Evolutionary conservation across 2,329 filamentous ascomycete genomes (phyloP).

Genomic region (Pseudohalonectria lignicola): DNA sequence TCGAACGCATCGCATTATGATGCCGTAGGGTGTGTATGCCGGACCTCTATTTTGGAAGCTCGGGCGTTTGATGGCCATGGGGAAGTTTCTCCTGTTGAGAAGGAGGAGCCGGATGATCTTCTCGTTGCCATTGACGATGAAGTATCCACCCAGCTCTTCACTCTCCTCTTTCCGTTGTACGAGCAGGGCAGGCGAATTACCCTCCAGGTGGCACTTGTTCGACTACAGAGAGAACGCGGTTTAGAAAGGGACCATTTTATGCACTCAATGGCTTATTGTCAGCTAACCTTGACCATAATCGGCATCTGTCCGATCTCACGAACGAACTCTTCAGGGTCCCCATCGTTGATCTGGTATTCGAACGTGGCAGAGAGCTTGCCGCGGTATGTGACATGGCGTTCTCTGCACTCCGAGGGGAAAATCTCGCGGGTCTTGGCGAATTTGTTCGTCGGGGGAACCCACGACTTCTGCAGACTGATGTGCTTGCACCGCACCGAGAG

Average conservation of each 20-base stretch:
- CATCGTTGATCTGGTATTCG: constrained; percentile 79
- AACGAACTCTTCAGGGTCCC: constrained; percentile 69
- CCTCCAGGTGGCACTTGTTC: constrained; percentile 82
- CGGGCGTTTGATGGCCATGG: constrained; percentile 83
- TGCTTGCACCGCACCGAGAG: constrained; percentile 71
- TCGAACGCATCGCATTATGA: constrained; percentile 82
- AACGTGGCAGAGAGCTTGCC: constrained; percentile 75
- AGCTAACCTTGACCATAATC: constrained; percentile 87
- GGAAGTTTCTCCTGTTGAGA: constrained; percentile 84
- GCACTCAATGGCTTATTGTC: no score
- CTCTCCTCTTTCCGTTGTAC: constrained; percentile 88
- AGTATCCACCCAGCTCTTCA: constrained; percentile 93
- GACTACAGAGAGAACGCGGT: constrained; percentile 54
- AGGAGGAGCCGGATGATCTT: constrained; percentile 91
- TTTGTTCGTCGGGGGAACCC: constrained; percentile 74
- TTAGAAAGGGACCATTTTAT: constrained; percentile 10
- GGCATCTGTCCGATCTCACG: constrained; percentile 83
- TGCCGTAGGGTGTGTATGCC: constrained; percentile 80
- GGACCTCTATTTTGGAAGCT: constrained; percentile 83
- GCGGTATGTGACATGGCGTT: constrained; percentile 84
- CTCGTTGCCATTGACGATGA: constrained; percentile 94
- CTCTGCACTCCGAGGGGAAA: constrained; percentile 84
- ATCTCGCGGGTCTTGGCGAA: constrained; percentile 76
- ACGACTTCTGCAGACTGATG: constrained; percentile 71
- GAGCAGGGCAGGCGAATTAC: constrained; percentile 69